Evolutionary conservation across 306 rosid genomes (phyloP).

Genomic region (Echinosophora koreensis): DNA sequence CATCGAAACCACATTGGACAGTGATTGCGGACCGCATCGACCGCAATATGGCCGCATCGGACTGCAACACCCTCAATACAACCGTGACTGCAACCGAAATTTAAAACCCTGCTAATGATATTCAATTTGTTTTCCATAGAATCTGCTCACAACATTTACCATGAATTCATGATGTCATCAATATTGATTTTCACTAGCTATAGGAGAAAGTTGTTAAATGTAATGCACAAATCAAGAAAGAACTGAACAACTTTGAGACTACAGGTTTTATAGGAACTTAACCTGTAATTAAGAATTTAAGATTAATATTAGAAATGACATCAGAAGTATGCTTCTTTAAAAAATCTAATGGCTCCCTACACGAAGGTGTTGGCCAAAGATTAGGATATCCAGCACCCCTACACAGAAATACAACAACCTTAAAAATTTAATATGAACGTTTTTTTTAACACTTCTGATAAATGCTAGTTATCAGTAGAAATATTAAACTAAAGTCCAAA

Average conservation of each 20-base stretch:
- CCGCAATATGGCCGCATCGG: too few species aligned
- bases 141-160: constrained; percentile 24
- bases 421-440: not conserved
- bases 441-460: not conserved
- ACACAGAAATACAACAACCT: constrained; percentile 33
- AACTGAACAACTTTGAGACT: not conserved
- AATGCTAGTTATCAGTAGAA: constrained; percentile 11
- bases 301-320: constrained; percentile 73
- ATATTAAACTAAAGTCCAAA: constrained; percentile 20
- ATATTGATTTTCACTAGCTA: not conserved
- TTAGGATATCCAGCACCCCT: constrained; percentile 98
- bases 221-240: constrained; percentile 20
- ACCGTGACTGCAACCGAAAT: too few species aligned
- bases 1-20: too few species aligned
- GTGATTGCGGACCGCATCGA: too few species aligned
- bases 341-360: constrained; percentile 92
- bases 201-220: constrained; percentile 15
- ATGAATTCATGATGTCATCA: constrained; percentile 23
- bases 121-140: constrained; percentile 20
- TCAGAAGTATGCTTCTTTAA: constrained; percentile 81
- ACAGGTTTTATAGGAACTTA: constrained; percentile 45
- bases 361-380: constrained; percentile 92
- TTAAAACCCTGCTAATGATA: too few species aligned
- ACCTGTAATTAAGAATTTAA: constrained; percentile 63
- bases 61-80: too few species aligned